phyloP scores from a whole-genome alignment of 192 early-diverging fungal species.

The Neocallimastix lanati region DNA sequence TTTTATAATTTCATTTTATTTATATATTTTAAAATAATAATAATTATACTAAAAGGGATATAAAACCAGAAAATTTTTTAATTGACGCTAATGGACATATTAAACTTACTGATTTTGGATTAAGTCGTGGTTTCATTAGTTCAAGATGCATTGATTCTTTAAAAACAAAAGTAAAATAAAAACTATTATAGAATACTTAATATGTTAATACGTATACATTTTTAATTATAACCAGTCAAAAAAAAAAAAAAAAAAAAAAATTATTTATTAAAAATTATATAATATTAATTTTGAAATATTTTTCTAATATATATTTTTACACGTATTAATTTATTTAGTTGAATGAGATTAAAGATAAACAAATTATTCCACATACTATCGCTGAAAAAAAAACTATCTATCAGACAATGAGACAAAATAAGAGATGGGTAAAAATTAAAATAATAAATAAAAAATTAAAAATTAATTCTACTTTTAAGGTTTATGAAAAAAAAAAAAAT shows the following conservation, averaged over 20 bases:
- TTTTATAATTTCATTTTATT: neutral
- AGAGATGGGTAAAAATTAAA: constrained; percentile 6
- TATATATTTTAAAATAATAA: neutral
- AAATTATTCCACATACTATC: constrained; percentile 6
- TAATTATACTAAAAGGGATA: constrained; percentile 10
- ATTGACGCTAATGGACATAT: constrained; percentile 35
- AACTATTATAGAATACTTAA: too few relatives aligned
- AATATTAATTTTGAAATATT: too few relatives aligned
- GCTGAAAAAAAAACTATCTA: constrained; percentile 18
- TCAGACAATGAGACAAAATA: constrained; percentile 15
- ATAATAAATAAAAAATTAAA: neutral
- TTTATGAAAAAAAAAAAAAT: too few relatives aligned
- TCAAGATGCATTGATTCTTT: constrained; percentile 10
- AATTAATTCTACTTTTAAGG: too few relatives aligned
- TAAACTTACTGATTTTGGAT: constrained; percentile 4
- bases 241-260: too few relatives aligned
- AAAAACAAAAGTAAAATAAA: constrained; percentile 10
- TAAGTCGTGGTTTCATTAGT: constrained; percentile 16
- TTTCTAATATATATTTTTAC: too few relatives aligned
- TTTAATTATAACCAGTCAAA: too few relatives aligned
- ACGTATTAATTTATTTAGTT: constrained; percentile 6
- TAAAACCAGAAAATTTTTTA: constrained; percentile 38
- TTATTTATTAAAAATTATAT: too few relatives aligned
- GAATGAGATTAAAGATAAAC: constrained; percentile 17
- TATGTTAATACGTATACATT: too few relatives aligned